phyloP scores from a whole-genome alignment of 2,329 filamentous ascomycete species.

The Cadophora malorum region DNA sequence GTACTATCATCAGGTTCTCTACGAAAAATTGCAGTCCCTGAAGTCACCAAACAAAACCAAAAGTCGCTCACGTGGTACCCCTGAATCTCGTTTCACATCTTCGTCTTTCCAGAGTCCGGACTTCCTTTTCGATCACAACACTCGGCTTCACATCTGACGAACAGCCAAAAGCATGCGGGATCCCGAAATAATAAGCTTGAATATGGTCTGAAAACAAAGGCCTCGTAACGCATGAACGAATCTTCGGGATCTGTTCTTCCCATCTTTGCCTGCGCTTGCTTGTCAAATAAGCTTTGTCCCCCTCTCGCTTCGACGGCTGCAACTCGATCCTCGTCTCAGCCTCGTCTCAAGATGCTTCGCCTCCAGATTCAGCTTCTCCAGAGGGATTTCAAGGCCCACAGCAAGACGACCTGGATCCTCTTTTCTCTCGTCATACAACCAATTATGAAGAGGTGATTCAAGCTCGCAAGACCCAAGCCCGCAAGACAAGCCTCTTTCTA shows the following conservation, averaged over 20 bases:
- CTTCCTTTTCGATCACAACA: neutral
- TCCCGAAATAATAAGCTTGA: neutral
- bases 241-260: conserved; percentile 21
- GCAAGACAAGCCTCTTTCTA: conserved; percentile 25
- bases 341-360: conserved; percentile 27
- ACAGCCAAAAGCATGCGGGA: neutral
- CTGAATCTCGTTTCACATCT: conserved; percentile 1
- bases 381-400: neutral
- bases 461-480: conserved; percentile 5
- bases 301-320: conserved; percentile 4
- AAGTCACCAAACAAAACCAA: neutral
- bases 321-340: conserved; percentile 25
- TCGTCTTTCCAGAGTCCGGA: neutral
- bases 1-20: too few relatives aligned
- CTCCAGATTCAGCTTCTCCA: conserved; percentile 1
- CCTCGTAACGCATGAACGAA: conserved; percentile 22
- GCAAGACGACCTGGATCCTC: neutral
- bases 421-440: conserved; percentile 16
- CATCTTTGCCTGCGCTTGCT: conserved; percentile 14
- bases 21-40: neutral
- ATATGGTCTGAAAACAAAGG: conserved; percentile 1
- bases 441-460: conserved; percentile 18
- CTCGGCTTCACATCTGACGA: neutral
- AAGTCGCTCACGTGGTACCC: neutral
- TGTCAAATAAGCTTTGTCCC: conserved; percentile 12